Conservation (phyloP, 257 asterid genomes). For the Plantago ovata region DNA sequence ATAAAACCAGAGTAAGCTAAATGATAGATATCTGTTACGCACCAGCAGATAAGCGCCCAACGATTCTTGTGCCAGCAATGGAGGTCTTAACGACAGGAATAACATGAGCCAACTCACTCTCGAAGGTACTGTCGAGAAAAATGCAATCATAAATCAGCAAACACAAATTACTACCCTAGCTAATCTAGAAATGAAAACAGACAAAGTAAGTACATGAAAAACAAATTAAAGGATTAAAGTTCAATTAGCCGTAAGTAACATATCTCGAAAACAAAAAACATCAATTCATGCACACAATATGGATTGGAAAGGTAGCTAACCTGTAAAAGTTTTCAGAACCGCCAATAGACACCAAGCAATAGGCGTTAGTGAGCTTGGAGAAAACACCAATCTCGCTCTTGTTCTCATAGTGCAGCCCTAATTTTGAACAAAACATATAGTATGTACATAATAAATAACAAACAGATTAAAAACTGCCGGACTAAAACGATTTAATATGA, state of each 20-base stretch:
- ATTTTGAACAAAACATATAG: too few species aligned
- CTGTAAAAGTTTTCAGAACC: conserved; percentile 96
- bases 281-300: not conserved
- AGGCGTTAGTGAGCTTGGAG: conserved; percentile 91
- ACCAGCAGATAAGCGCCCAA: conserved; percentile 94
- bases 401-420: conserved; percentile 92
- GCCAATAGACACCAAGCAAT: conserved; percentile 89
- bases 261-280: too few species aligned
- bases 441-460: too few species aligned
- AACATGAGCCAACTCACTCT: conserved; percentile 67
- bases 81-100: conserved; percentile 91
- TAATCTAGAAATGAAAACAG: not conserved
- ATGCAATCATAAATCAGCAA: conserved; percentile 3
- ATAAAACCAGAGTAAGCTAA: not conserved
- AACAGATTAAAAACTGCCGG: not conserved
- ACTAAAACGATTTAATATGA: not conserved
- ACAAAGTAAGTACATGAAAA: too few species aligned
- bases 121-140: conserved; percentile 61
- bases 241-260: too few species aligned
- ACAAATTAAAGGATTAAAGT: too few species aligned
- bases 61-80: conserved; percentile 78
- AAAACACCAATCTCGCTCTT: conserved; percentile 87
- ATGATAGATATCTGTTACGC: conserved; percentile 16
- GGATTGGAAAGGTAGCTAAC: conserved; percentile 20
- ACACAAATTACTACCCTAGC: not conserved